phyloP scores from a whole-genome alignment of 306 rosid species.

The Aeschynomene evenia region DNA sequence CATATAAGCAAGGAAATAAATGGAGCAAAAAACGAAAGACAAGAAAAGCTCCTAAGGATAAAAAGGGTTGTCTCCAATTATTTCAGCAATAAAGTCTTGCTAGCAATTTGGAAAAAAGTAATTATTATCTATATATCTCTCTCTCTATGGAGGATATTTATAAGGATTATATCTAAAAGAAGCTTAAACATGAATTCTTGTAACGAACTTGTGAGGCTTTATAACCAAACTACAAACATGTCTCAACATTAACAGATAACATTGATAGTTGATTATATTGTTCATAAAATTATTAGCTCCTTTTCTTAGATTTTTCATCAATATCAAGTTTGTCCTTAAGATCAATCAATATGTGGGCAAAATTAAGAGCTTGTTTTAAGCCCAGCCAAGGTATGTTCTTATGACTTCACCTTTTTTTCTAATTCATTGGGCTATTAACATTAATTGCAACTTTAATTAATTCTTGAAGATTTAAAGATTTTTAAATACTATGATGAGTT shows the following conservation, averaged over 20 bases:
- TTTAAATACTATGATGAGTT: too few species aligned
- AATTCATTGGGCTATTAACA: not conserved
- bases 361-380: conserved; percentile 27
- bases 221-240: conserved; percentile 2
- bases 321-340: conserved; percentile 6
- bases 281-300: not conserved
- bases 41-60: conserved; percentile 4
- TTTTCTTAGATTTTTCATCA: not conserved
- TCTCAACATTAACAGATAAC: not conserved
- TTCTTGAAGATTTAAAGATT: not conserved
- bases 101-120: conserved; percentile 37
- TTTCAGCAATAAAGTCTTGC: conserved; percentile 44
- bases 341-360: conserved; percentile 44
- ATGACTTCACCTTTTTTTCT: conserved; percentile 2
- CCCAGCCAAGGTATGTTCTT: conserved; percentile 28
- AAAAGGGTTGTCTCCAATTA: conserved; percentile 9
- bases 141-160: not conserved
- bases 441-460: not conserved
- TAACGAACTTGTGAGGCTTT: conserved; percentile 4
- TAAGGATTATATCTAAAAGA: not conserved
- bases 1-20: not conserved
- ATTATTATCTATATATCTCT: not conserved
- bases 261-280: conserved; percentile 7
- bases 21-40: not conserved
- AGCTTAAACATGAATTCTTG: conserved; percentile 40